Percentiles rank a stretch among this genome's conserved stretches.
Conservation (phyloP, 2,329 filamentous ascomycete species). For the Talaromyces sp. region DNA sequence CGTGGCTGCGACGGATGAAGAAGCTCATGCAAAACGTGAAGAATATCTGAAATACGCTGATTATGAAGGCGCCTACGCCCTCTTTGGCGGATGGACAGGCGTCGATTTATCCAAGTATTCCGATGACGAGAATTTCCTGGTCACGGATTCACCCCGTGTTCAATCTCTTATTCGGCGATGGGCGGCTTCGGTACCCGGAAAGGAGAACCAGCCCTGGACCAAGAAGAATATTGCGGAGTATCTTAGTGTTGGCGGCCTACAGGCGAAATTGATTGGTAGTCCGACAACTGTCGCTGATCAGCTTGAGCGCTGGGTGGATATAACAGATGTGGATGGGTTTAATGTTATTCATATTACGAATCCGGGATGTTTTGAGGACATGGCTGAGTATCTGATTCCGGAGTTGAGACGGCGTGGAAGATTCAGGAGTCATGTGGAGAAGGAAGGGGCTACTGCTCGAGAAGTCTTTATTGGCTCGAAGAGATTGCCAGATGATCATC, state of each 20-base stretch:
- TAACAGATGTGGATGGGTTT: slow-evolving; percentile 24
- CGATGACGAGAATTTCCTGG: slow-evolving; percentile 48
- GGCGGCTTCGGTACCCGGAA: slow-evolving; percentile 43
- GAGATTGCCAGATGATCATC: slow-evolving; percentile 29
- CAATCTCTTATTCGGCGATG: slow-evolving; percentile 45
- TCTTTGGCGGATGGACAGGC: slow-evolving; percentile 49
- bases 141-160: slow-evolving; percentile 42
- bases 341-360: slow-evolving; percentile 23
- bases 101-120: slow-evolving; percentile 43
- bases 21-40: slow-evolving; percentile 42
- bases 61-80: slow-evolving; percentile 42
- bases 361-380: slow-evolving; percentile 24
- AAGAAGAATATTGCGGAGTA: slow-evolving; percentile 37
- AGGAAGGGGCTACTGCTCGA: slow-evolving; percentile 36
- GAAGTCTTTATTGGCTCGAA: slow-evolving; percentile 37
- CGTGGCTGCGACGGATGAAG: slow-evolving; percentile 45
- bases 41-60: slow-evolving; percentile 45
- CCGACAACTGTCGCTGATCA: slow-evolving; percentile 37
- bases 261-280: slow-evolving; percentile 36
- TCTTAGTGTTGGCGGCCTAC: slow-evolving; percentile 34
- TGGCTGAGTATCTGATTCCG: slow-evolving; percentile 23
- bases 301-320: slow-evolving; percentile 28
- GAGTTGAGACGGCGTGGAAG: slow-evolving; percentile 32
- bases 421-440: slow-evolving; percentile 38
- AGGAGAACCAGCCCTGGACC: slow-evolving; percentile 38